phyloP scores from a whole-genome alignment of 345 rosid genomes.

The Citrus australasica region DNA sequence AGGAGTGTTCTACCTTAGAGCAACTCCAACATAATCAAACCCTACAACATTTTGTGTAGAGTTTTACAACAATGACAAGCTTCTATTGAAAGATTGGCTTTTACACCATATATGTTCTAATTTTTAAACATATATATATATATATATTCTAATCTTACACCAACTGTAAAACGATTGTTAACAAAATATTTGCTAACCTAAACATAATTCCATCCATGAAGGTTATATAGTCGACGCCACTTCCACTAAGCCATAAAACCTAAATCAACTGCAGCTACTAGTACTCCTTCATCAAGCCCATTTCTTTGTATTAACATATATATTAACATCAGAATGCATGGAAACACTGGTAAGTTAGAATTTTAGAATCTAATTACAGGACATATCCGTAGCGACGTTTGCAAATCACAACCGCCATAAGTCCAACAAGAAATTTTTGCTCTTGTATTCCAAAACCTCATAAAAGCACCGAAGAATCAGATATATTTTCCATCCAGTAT shows the following conservation, averaged over 20 bases:
- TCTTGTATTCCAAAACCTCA: too few species aligned
- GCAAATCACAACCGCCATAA: neutral
- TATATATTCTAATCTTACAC: too few species aligned
- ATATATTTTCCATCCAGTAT: conserved; percentile 1
- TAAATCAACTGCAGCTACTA: neutral
- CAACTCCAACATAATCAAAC: too few species aligned
- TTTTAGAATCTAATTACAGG: neutral
- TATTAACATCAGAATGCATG: neutral
- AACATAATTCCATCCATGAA: neutral
- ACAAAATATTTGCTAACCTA: neutral
- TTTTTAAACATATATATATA: too few species aligned
- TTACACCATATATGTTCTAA: too few species aligned
- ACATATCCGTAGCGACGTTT: neutral
- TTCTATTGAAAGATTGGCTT: too few species aligned
- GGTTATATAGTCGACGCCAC: neutral
- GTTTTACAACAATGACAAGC: neutral
- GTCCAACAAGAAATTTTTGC: neutral
- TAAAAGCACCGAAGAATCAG: neutral
- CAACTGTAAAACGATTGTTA: neutral
- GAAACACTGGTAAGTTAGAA: neutral
- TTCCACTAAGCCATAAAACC: neutral
- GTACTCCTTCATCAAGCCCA: neutral
- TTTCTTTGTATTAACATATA: conserved; percentile 6
- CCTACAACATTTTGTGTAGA: too few species aligned
- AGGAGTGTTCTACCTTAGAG: too few species aligned